Evolutionary conservation across 2,329 filamentous ascomycete species (phyloP), one percentile per base, ranked within the genome.

Genomic region (Boeremia lycopersici): DNA sequence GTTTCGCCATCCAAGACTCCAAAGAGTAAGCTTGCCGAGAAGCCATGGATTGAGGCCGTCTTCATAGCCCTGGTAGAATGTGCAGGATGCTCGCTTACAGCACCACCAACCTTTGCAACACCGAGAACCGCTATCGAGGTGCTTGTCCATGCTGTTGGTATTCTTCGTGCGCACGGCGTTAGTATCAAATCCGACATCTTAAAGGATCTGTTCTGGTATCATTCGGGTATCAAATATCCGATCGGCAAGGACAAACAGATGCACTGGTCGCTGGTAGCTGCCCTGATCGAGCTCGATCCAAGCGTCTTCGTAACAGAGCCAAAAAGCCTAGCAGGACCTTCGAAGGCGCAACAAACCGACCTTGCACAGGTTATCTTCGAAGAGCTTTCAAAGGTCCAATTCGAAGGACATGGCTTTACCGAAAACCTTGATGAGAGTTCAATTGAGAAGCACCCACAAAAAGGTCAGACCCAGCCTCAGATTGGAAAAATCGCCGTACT

Each of bases 41-140:
- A 65, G 34, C 73, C 78, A 4, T 81, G 79, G 79, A 66, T 80
- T 9, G 76, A 81, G 46, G 65, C 69, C 11, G 63, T 76, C 8
- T 76, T 80, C 42, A 51, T 66, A 6, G 68, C 70, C 1, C 65
- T 80, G 8, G 59, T 67, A 6, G 69, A 74, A 43, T 77, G 73
- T 56, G 61, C 63, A 41, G 66, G 65, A 35, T 73, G 67, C 54
- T 62, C 71, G 12, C 31, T 72, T 34, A 53, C 56, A n/a, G 36
- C 60, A 15, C 61, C 65, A 6, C 64, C 67, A 6, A 56, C 64
- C n/a, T 65, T 63, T 38, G 47, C 51, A 12, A 63, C 64, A 12
- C 48, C 61, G 6, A 45, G 46, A 17, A 57, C 59, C 13, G 67
- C 66, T 6, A 57, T 73, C 25, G 43, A 51, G 23, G 64, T 64